Percentiles rank a stretch among this genome's conserved stretches.
phyloP scores from a whole-genome alignment of 148 eudicot genomes.

The Fagopyrum homotropicum region DNA sequence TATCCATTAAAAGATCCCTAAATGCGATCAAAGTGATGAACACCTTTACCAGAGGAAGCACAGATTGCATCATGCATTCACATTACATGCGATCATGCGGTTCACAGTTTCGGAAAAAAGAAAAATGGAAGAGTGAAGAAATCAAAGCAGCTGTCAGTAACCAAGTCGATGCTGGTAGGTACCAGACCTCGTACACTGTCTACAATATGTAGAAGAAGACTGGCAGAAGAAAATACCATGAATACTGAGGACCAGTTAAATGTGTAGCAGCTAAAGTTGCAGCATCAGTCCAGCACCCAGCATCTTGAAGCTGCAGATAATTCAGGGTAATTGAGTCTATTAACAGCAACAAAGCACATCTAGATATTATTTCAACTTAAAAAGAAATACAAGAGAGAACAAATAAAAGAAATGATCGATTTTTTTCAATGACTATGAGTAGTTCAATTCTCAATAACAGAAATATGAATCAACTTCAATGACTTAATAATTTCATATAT shows the following conservation, averaged over 20 bases:
- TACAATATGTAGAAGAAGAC: conserved; percentile 3
- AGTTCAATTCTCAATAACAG: not conserved
- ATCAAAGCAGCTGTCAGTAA: not conserved
- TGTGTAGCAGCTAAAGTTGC: conserved; percentile 99
- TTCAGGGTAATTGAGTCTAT: not conserved
- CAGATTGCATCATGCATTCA: not conserved
- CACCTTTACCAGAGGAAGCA: not conserved
- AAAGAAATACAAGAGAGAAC: not conserved
- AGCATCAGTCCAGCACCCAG: conserved; percentile 99
- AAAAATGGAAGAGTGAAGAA: no score
- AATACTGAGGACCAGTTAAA: conserved; percentile 91
- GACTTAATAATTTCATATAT: conserved; percentile 2
- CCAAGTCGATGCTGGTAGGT: not conserved
- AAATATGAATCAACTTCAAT: not conserved
- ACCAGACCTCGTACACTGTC: conserved; percentile 9
- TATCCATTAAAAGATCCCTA: not conserved
- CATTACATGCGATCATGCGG: no score
- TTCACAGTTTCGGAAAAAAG: no score
- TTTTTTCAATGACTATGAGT: not conserved
- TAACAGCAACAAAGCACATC: not conserved
- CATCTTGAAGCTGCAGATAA: conserved; percentile 86
- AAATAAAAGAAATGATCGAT: not conserved
- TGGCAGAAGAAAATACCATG: conserved; percentile 45
- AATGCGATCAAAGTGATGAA: not conserved
- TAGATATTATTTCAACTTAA: not conserved